These are phyloP conservation scores for Komagataella ulmi DNA, from an alignment of 805 yeast genomes.

Conservation along the genomic window DNA sequence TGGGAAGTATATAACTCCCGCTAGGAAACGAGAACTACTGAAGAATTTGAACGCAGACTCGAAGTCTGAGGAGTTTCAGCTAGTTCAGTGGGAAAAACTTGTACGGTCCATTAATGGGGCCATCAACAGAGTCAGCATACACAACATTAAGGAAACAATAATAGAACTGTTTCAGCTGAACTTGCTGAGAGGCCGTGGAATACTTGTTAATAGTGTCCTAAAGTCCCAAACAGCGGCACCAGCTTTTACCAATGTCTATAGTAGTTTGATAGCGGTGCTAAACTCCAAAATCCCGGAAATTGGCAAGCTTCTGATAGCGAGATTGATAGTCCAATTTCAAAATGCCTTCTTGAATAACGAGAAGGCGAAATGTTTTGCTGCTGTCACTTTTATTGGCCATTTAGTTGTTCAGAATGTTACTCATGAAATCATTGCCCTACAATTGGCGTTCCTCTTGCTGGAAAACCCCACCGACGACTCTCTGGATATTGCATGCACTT, in stretches of 20 bases:
- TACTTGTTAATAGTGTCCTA: conserved; percentile 45
- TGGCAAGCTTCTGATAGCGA: conserved; percentile 40
- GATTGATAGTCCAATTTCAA: conserved; percentile 48
- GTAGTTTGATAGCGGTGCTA: conserved; percentile 43
- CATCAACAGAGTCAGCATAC: conserved; percentile 28
- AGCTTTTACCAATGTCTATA: conserved; percentile 32
- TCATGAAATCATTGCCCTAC: conserved; percentile 39
- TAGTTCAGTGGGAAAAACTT: conserved; percentile 41
- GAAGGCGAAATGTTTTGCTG: conserved; percentile 25
- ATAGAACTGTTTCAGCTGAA: conserved; percentile 42
- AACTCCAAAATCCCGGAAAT: conserved; percentile 58
- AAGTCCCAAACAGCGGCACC: conserved; percentile 30
- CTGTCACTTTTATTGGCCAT: conserved; percentile 41
- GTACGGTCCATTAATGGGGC: conserved; percentile 32
- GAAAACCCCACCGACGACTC: conserved; percentile 34
- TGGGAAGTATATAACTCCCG: conserved; percentile 35
- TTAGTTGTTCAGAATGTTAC: conserved; percentile 50
- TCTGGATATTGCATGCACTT: conserved; percentile 36
- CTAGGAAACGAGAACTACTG: conserved; percentile 23
- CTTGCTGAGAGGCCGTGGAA: conserved; percentile 45
- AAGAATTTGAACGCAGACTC: conserved; percentile 5
- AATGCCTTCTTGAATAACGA: conserved; percentile 34
- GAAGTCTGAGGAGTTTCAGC: conserved; percentile 28
- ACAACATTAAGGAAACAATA: conserved; percentile 35
- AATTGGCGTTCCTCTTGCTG: conserved; percentile 34